Base-by-base conservation (phyloP, 441 rosid species). In the Euphorbia celastroides region DNA sequence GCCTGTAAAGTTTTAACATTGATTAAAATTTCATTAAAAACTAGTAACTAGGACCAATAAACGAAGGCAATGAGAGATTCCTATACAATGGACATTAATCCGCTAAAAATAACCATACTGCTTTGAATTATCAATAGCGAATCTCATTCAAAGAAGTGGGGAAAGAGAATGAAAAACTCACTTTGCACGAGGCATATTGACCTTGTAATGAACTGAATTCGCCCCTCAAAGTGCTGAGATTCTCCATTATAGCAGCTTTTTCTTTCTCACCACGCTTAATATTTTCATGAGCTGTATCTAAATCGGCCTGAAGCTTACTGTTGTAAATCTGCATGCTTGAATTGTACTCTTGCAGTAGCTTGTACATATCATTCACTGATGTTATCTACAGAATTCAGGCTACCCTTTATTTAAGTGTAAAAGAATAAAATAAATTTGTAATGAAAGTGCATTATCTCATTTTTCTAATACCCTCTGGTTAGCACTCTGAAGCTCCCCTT, bases 321-420 rank as follows among this genome's bases (percentile, higher is more conserved):
- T 89, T 93, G 73, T 87, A 91, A 59, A 84, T 85, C 65, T 87
- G 97, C 72, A 94, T 79, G 77, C 94, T 89, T 30, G 87, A 79
- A 80, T 92, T 88, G 74, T 95, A 95, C 77, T 90, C 98, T 74
- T 92, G 98, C 74, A 85, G 74, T 48, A 88, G 87, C 77, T 88
- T 95, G 85, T 83, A 85, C 80, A 81, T 89, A 76, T 88, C 94
- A 42, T 84, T 88, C 22, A 85, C 83, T 42, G 95, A 78, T 27
- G 70, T 62, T 60, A 80, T 86, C 99, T 95, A 78, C 77, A 75
- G 62, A 65, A 69, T 67, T 61, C 77, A 76, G 66, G 44, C 64
- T 69, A 36, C 27, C 42, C 46, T 61, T 9, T 44, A 48, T 54
- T 55, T 69, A 73, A 56, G 26, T 27, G 27, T 38, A 61, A 19